Evolutionary conservation across 1,284 basidiomycete genomes (phyloP).

Genomic region (Trichosporon faecale): DNA sequence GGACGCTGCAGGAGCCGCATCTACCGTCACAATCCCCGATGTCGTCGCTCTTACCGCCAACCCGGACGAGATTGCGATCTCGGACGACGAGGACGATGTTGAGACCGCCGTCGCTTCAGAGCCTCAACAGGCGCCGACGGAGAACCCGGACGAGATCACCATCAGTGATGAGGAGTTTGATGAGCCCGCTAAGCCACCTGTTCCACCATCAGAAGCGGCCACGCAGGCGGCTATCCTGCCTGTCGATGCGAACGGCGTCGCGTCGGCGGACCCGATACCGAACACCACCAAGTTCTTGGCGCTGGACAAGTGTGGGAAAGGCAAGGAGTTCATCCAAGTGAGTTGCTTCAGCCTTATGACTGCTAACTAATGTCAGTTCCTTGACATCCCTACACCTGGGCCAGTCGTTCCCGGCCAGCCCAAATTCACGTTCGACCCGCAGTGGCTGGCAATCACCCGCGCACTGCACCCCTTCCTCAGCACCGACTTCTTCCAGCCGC

Average conservation of each 20-base stretch:
- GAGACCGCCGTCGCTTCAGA: slow-evolving; percentile 17
- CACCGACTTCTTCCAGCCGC: slow-evolving; percentile 54
- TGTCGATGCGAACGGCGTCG: neutral
- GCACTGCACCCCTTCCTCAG: slow-evolving; percentile 80
- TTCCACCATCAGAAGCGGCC: neutral
- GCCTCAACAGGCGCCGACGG: neutral
- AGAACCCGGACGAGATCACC: slow-evolving; percentile 33
- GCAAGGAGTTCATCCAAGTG: slow-evolving; percentile 81
- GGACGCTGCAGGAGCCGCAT: slow-evolving; percentile 16
- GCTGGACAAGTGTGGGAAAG: slow-evolving; percentile 85
- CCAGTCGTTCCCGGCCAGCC: slow-evolving; percentile 37
- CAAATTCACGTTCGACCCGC: slow-evolving; percentile 67
- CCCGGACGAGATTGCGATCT: slow-evolving; percentile 67
- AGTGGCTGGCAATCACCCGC: slow-evolving; percentile 91
- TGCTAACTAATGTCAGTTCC: slow-evolving; percentile 57
- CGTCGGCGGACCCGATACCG: neutral
- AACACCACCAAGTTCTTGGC: slow-evolving; percentile 65
- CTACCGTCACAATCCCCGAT: neutral
- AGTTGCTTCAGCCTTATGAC: neutral
- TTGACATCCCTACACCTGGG: slow-evolving; percentile 60
- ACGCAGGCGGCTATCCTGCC: neutral
- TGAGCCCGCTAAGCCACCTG: neutral
- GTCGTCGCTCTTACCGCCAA: slow-evolving; percentile 49
- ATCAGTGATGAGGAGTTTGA: slow-evolving; percentile 32
- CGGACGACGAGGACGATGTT: slow-evolving; percentile 58